These are phyloP conservation scores for Rhizomucor pusillus DNA, from an alignment of 371 early-diverging fungal genomes.

Conservation along the genomic window DNA sequence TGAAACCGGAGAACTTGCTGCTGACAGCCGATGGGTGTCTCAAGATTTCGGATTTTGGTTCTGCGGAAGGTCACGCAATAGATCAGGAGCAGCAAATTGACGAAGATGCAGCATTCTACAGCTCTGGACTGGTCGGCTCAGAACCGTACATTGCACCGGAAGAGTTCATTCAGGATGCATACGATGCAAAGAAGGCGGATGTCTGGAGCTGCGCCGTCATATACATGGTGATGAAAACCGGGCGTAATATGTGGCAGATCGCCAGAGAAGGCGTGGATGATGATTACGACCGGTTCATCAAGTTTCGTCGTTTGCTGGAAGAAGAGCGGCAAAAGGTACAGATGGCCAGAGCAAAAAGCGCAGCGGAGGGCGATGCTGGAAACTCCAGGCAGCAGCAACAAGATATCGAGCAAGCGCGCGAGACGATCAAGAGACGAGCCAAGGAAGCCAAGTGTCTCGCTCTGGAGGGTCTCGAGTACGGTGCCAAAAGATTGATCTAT, in stretches of 20 bases:
- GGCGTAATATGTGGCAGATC: constrained; percentile 31
- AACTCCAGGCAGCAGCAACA: too few relatives aligned
- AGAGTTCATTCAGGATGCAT: constrained; percentile 25
- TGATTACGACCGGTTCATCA: constrained; percentile 24
- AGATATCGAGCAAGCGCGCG: constrained; percentile 30
- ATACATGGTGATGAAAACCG: constrained; percentile 34
- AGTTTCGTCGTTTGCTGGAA: constrained; percentile 34
- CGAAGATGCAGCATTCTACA: too few relatives aligned
- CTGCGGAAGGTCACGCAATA: constrained; percentile 38
- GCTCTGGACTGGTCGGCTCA: constrained; percentile 27
- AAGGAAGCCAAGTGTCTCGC: constrained; percentile 35
- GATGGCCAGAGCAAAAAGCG: constrained; percentile 9
- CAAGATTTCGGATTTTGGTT: constrained; percentile 91
- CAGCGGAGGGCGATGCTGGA: constrained; percentile 2
- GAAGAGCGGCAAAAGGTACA: constrained; percentile 35
- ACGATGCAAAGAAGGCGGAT: constrained; percentile 38
- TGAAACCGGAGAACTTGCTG: constrained; percentile 86
- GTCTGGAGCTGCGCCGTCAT: constrained; percentile 43
- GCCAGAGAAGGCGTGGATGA: constrained; percentile 27
- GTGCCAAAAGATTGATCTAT: constrained; percentile 46
- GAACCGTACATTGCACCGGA: constrained; percentile 63
- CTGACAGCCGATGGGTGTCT: constrained; percentile 55
- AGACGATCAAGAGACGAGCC: constrained; percentile 28
- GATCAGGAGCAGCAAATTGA: too few relatives aligned
- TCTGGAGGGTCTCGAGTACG: constrained; percentile 43